Evolutionary conservation across 495 filamentous ascomycete genomes (phyloP).

Genomic region (Trichoderma asperelloides): DNA sequence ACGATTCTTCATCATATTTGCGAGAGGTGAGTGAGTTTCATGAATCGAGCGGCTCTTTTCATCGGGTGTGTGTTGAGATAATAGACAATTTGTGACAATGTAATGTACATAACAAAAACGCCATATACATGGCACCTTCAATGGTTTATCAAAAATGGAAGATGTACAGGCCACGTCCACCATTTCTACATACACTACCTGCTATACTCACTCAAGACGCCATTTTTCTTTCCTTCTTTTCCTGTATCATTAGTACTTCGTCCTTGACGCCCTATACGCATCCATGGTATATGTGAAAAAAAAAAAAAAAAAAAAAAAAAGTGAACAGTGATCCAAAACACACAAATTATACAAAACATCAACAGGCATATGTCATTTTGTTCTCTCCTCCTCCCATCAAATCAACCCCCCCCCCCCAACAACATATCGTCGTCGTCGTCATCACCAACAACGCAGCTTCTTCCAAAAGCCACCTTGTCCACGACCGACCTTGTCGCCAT

Average conservation of each 20-base stretch:
- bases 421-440: background rate
- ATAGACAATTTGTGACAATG: background rate
- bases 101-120: background rate
- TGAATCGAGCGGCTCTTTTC: background rate
- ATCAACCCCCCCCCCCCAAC: background rate
- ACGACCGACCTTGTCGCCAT: conserved; percentile 25
- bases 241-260: background rate
- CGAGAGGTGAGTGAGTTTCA: background rate
- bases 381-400: background rate
- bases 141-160: background rate
- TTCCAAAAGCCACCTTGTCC: conserved; percentile 35
- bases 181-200: background rate
- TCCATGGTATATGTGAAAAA: conserved; percentile 5
- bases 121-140: background rate
- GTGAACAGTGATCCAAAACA: no score
- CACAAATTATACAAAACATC: background rate
- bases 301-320: background rate
- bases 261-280: conserved; percentile 1
- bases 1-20: background rate
- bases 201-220: background rate
- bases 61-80: background rate
- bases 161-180: background rate
- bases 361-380: background rate
- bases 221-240: background rate
- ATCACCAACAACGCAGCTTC: conserved; percentile 42